A percentile compares a stretch with the other conserved stretches of the same genome.
phyloP scores from a whole-genome alignment of 2,329 filamentous ascomycete genomes.

The Aspergillus sergii region DNA sequence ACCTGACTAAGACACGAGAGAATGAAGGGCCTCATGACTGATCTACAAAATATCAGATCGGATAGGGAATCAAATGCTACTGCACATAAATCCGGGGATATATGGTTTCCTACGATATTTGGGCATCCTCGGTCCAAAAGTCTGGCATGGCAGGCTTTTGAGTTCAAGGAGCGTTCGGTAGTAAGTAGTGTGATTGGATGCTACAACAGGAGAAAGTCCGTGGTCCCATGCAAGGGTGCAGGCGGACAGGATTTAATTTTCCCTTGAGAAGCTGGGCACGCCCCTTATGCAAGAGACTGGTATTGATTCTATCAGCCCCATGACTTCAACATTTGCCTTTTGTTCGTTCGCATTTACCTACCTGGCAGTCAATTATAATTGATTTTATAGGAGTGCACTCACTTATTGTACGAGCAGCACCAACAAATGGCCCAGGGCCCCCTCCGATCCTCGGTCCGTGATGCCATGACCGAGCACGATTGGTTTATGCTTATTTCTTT shows the following conservation, averaged over 20 bases:
- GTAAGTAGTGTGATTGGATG: neutral
- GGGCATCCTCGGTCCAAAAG: neutral
- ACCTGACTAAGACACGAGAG: neutral
- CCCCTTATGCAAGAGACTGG: neutral
- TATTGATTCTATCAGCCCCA: neutral
- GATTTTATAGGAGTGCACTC: neutral
- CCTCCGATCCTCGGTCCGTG: neutral
- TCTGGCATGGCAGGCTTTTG: neutral
- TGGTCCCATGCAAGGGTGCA: neutral
- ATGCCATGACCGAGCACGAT: neutral
- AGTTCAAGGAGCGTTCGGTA: neutral
- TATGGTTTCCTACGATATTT: neutral
- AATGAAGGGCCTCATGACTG: neutral
- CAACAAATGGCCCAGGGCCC: neutral
- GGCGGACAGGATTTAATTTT: no score
- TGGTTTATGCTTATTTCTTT: neutral
- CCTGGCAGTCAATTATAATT: neutral
- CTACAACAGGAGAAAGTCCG: neutral
- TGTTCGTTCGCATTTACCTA: neutral
- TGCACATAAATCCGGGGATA: neutral
- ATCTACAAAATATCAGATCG: neutral
- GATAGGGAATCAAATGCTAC: neutral
- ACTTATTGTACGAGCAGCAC: neutral
- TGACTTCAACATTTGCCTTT: neutral
- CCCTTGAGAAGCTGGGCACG: neutral